Evolutionary conservation across 768 basidiomycete genomes (phyloP).

Genomic region (Pleurotus platypus): DNA sequence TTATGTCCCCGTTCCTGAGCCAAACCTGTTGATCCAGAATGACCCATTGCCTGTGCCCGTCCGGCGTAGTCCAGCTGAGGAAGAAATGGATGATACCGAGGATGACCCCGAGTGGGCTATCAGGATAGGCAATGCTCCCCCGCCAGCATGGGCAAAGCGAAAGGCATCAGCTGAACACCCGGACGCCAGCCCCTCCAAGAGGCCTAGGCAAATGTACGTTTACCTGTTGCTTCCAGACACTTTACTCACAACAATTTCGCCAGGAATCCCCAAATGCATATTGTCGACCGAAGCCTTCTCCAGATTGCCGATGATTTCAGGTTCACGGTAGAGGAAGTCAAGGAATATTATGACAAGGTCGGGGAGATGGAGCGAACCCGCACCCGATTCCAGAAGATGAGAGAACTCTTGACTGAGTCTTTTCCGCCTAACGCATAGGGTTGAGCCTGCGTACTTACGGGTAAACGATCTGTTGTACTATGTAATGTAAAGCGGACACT

Average conservation of each 20-base stretch:
- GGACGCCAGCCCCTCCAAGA: constrained; percentile 36
- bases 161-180: constrained; percentile 38
- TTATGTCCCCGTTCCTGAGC: background rate
- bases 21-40: background rate
- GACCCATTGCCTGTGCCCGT: background rate
- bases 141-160: constrained; percentile 70
- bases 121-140: constrained; percentile 56
- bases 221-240: background rate
- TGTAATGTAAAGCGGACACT: no score
- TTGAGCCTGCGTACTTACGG: no score
- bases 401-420: constrained; percentile 39
- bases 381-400: constrained; percentile 64
- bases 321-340: constrained; percentile 75
- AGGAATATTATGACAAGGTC: constrained; percentile 72
- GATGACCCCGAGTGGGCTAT: constrained; percentile 67
- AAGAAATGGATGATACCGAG: constrained; percentile 61
- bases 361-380: constrained; percentile 69
- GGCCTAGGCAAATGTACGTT: constrained; percentile 35
- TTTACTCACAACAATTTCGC: constrained; percentile 54
- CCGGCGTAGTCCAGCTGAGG: constrained; percentile 45
- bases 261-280: constrained; percentile 53
- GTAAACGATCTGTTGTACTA: no score
- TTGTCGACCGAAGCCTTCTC: constrained; percentile 60
- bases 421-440: constrained; percentile 28
- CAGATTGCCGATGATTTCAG: constrained; percentile 67